These are phyloP conservation scores for Ramaria sp. DNA, from an alignment of 768 basidiomycete genomes.

Conservation along the genomic window DNA sequence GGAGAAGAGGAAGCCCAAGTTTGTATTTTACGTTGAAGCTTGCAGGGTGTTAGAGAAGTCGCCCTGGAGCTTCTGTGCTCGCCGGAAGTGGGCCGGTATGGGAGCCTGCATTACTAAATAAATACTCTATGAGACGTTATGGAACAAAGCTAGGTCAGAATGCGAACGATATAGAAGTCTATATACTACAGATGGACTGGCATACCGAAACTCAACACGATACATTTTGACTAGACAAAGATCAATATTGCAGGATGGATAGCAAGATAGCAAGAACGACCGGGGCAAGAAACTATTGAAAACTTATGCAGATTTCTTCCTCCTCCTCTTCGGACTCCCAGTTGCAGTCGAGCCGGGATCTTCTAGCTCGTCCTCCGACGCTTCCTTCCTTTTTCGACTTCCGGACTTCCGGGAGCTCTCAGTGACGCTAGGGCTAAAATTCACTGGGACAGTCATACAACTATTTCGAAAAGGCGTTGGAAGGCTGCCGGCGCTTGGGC, in stretches of 20 bases:
- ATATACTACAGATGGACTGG: too few species aligned
- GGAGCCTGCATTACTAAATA: not conserved
- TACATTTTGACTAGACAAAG: too few species aligned
- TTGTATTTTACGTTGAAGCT: not conserved
- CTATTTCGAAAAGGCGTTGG: not conserved
- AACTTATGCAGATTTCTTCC: too few species aligned
- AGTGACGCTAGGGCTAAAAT: not conserved
- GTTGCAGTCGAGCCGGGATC: too few species aligned
- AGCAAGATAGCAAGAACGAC: too few species aligned
- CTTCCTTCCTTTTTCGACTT: not conserved
- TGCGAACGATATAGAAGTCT: not conserved
- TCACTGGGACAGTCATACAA: constrained; percentile 1
- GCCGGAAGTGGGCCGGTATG: not conserved
- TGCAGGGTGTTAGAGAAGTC: not conserved
- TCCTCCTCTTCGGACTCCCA: too few species aligned
- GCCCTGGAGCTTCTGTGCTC: not conserved
- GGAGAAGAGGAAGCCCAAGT: too few species aligned
- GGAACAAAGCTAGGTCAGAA: not conserved
- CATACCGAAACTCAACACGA: too few species aligned
- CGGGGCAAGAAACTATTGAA: too few species aligned
- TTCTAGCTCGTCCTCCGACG: too few species aligned
- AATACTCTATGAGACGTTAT: not conserved
- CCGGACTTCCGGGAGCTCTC: not conserved
- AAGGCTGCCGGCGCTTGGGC: not conserved
- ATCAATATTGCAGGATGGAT: too few species aligned